Conservation (phyloP, 225 moss, liverwort and hornwort species). For the Polytrichum formosum region DNA sequence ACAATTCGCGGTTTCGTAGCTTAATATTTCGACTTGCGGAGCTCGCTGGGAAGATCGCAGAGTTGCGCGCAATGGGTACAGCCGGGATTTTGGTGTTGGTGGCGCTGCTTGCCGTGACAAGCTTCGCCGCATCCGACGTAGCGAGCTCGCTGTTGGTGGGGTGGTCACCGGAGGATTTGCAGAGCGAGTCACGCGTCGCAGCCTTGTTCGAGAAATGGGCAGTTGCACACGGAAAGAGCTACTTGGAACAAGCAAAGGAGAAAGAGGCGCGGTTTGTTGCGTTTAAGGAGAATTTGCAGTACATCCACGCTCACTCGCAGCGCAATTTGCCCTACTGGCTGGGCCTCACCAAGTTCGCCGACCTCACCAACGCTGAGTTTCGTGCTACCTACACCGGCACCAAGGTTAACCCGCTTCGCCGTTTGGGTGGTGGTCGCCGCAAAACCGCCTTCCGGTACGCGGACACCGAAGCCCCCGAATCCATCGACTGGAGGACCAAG, state of each 20-base stretch:
- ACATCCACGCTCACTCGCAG: conserved; percentile 36
- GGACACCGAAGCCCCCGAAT: conserved; percentile 13
- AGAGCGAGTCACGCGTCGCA: conserved; percentile 25
- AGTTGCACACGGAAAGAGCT: conserved; percentile 23
- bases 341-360: conserved; percentile 69
- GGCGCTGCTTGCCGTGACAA: neutral
- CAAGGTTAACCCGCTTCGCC: conserved; percentile 21
- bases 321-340: conserved; percentile 29
- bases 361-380: conserved; percentile 70
- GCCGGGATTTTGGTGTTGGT: neutral
- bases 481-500: conserved; percentile 59
- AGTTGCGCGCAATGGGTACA: neutral
- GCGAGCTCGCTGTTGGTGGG: conserved; percentile 18
- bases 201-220: conserved; percentile 36
- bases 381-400: conserved; percentile 27
- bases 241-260: conserved; percentile 16
- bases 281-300: conserved; percentile 51
- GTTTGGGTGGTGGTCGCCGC: neutral
- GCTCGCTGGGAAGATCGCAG: neutral
- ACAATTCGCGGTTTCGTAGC: too few species aligned
- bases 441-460: conserved; percentile 36
- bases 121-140: neutral
- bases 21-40: neutral
- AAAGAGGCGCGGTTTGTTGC: conserved; percentile 19
- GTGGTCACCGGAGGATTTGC: conserved; percentile 27